Evolutionary conservation across 208 protist genomes (phyloP).

Genomic region (Blechomonas ayalai): DNA sequence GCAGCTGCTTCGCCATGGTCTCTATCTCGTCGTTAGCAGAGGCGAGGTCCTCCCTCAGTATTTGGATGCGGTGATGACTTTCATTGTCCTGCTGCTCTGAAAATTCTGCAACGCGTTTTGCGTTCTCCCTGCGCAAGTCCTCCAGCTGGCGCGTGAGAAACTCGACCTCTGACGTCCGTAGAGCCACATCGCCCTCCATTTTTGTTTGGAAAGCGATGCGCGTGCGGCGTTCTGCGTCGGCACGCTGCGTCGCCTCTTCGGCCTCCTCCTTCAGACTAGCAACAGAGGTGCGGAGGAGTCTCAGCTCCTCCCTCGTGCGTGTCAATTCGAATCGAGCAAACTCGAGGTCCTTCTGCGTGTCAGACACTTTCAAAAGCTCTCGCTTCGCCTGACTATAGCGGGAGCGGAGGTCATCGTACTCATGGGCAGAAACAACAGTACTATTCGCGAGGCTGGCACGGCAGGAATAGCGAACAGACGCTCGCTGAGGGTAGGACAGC

Average conservation of each 20-base stretch:
- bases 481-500: slow-evolving; percentile 7
- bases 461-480: slow-evolving; percentile 13
- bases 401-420: slow-evolving; percentile 76
- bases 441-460: slow-evolving; percentile 53
- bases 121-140: slow-evolving; percentile 45
- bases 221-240: slow-evolving; percentile 38
- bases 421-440: slow-evolving; percentile 57
- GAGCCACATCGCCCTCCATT: slow-evolving; percentile 18
- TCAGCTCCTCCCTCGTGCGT: slow-evolving; percentile 57
- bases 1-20: slow-evolving; percentile 13
- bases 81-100: slow-evolving; percentile 49
- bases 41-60: slow-evolving; percentile 51
- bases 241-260: slow-evolving; percentile 40
- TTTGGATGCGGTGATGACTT: slow-evolving; percentile 38
- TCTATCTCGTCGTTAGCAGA: slow-evolving; percentile 12
- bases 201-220: slow-evolving; percentile 24
- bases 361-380: slow-evolving; percentile 65
- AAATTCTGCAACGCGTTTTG: slow-evolving; percentile 40
- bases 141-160: slow-evolving; percentile 66
- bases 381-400: slow-evolving; percentile 64
- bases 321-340: slow-evolving; percentile 65
- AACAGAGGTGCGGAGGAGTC: slow-evolving; percentile 36
- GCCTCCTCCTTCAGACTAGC: slow-evolving; percentile 34
- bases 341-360: slow-evolving; percentile 74
- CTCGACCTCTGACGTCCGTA: slow-evolving; percentile 33